A percentile compares a stretch with the other conserved stretches of the same genome.
phyloP scores from a whole-genome alignment of 805 yeast species.

The Yarrowia porcina region DNA sequence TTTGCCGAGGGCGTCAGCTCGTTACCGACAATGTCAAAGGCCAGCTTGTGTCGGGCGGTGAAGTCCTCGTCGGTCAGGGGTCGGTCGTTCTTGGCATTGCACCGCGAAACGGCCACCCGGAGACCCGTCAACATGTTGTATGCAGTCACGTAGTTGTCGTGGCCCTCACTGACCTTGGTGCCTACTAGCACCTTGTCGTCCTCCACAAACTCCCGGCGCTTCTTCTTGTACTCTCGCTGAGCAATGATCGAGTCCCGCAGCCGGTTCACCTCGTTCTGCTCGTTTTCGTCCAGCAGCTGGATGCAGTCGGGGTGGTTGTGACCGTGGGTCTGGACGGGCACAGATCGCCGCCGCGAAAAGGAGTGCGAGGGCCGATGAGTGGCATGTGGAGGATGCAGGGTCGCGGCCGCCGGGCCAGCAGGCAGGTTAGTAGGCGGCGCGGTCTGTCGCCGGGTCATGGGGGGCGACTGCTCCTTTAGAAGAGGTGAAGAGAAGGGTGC shows the following conservation, averaged over 20 bases:
- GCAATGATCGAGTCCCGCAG: conserved; percentile 37
- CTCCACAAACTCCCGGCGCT: conserved; percentile 36
- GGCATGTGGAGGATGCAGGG: conserved; percentile 2
- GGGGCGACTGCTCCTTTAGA: conserved; percentile 15
- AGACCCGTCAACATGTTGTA: conserved; percentile 97
- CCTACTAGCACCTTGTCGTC: conserved; percentile 60
- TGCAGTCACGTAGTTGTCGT: conserved; percentile 87
- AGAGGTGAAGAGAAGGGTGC: neutral
- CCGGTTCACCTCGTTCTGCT: conserved; percentile 33
- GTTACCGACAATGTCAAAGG: conserved; percentile 78
- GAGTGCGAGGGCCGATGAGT: conserved; percentile 1
- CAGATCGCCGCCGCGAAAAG: conserved; percentile 22
- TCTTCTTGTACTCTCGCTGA: conserved; percentile 35
- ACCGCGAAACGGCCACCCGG: conserved; percentile 87
- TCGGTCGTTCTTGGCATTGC: conserved; percentile 75
- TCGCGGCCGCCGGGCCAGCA: neutral
- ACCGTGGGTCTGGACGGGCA: neutral
- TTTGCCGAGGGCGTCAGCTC: conserved; percentile 90
- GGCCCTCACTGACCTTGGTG: conserved; percentile 85
- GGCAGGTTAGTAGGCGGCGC: conserved; percentile 5
- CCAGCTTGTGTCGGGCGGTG: conserved; percentile 65
- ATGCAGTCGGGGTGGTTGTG: conserved; percentile 19
- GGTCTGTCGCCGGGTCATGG: conserved; percentile 15
- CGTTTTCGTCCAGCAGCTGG: conserved; percentile 20
- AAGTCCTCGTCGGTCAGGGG: conserved; percentile 72